Base-by-base conservation (phyloP, 208 protist genomes). In the Acanthamoeba comandoni region DNA sequence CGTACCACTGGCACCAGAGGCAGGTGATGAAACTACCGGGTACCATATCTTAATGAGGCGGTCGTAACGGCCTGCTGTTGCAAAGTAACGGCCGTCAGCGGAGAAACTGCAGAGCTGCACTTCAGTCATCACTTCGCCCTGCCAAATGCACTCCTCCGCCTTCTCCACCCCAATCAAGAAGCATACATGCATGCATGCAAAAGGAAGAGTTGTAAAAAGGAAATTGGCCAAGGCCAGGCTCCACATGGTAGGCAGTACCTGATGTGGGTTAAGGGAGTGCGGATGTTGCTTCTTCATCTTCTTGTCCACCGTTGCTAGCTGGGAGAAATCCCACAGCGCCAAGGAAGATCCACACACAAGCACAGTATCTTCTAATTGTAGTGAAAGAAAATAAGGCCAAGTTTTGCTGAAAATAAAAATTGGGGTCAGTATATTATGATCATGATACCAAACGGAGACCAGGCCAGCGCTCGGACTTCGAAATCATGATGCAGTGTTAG, bases 41-140 rank as follows among this genome's bases (percentile, higher is more conserved):
- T 43, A 29, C 71, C 71, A 26, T 31, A 88, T 51, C 58, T 88
- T 88, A 49, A 88, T 43, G 17, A 88, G 17, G 71, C 43, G 80
- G n/a, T 88, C 43, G 48, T 88, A 88, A 7, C 55, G 35, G 7
- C 43, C 80, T 13, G 57, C 80, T 9, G 80, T 88, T 43, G 80
- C 80, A 9, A 88, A 29, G 35, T 88, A 88, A 15, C n/a, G 24
- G 8, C 80, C 80, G 15, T 88, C 80, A 3, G 80, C 60, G 7
- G 80, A 88, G 60, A 71, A 88, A 62, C 60, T 51, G 24, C 58
- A 88, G 43, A 58, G 60, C 9, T 7, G 4, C 15, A 88, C 58
- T 22, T 65, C 58, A 29, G n/a, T 65, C n/a, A 51, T 9, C 13
- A 58, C 53, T 5, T 43, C 19, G 58, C 60, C 31, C 22, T 12